Conservation (phyloP, 805 yeast genomes). For the Sugiyamaella valdiviana region DNA sequence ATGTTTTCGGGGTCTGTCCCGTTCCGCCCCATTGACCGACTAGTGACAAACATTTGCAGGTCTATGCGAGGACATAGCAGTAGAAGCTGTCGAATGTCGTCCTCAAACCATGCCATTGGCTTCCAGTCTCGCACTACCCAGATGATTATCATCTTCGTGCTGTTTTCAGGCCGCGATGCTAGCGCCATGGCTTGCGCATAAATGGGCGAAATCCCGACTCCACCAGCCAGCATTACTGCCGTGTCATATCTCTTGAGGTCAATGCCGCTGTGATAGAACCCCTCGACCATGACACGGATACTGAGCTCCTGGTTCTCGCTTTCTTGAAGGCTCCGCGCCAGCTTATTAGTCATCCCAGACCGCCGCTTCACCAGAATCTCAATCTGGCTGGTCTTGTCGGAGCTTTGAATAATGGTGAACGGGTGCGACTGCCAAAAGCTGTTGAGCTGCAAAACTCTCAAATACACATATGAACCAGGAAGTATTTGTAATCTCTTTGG, state of each 20-base stretch:
- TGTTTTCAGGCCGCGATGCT: slow-evolving; percentile 6
- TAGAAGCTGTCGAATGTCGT: slow-evolving; percentile 33
- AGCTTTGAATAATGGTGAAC: slow-evolving; percentile 40
- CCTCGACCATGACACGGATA: slow-evolving; percentile 42
- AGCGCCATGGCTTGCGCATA: slow-evolving; percentile 38
- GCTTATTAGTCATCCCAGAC: slow-evolving; percentile 18
- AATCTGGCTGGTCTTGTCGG: slow-evolving; percentile 12
- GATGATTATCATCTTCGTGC: slow-evolving; percentile 40
- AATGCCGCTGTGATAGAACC: slow-evolving; percentile 59
- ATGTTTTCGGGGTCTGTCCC: too few species aligned
- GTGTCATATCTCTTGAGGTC: slow-evolving; percentile 47
- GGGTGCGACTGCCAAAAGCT: slow-evolving; percentile 72
- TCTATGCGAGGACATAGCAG: slow-evolving; percentile 24
- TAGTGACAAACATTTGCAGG: slow-evolving; percentile 16
- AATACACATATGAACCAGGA: slow-evolving; percentile 53
- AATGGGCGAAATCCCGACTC: slow-evolving; percentile 66
- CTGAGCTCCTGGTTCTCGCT: slow-evolving; percentile 14
- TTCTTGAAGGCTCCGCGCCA: neutral
- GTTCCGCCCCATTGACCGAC: neutral
- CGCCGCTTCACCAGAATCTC: slow-evolving; percentile 12
- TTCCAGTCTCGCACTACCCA: slow-evolving; percentile 56
- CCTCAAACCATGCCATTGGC: slow-evolving; percentile 42
- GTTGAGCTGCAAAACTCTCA: slow-evolving; percentile 48
- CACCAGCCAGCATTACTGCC: slow-evolving; percentile 62
- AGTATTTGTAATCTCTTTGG: neutral